Percentiles rank a stretch among this genome's conserved stretches.
phyloP scores from a whole-genome alignment of 2,329 filamentous ascomycete genomes.

The Didymella segeticola region DNA sequence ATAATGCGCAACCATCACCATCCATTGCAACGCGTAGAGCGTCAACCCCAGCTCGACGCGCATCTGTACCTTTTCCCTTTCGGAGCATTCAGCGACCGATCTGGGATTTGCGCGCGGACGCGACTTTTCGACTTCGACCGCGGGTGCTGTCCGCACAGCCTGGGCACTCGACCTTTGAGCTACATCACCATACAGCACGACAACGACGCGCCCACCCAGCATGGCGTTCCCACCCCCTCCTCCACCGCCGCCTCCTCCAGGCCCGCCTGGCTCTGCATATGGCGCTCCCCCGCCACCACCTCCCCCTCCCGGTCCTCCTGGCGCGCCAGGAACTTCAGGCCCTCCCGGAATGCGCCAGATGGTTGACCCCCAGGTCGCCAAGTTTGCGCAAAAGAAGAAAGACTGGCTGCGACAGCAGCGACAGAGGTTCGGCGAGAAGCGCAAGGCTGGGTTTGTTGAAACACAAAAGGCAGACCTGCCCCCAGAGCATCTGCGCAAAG shows the following conservation, averaged over 20 bases:
- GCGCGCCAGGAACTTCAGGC: conserved; percentile 57
- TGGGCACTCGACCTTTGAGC: conserved; percentile 30
- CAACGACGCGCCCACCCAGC: conserved; percentile 7
- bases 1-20: conserved; percentile 34
- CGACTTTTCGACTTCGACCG: conserved; percentile 28
- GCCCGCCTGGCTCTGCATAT: conserved; percentile 34
- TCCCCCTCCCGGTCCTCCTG: conserved; percentile 55
- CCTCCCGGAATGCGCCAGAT: conserved; percentile 76
- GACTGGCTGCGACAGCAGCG: conserved; percentile 94
- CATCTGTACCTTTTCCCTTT: conserved; percentile 21
- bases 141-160: conserved; percentile 37
- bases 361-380: conserved; percentile 83
- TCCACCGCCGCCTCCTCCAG: conserved; percentile 50
- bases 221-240: conserved; percentile 50
- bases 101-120: conserved; percentile 28
- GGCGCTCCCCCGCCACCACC: conserved; percentile 64
- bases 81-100: conserved; percentile 17
- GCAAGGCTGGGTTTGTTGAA: conserved; percentile 94
- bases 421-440: conserved; percentile 94
- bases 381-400: conserved; percentile 98
- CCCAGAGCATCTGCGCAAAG: conserved; percentile 96
- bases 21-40: conserved; percentile 39
- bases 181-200: conserved; percentile 22
- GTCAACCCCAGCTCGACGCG: conserved; percentile 29
- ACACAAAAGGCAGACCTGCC: conserved; percentile 99